phyloP scores from a whole-genome alignment of 2,329 filamentous ascomycete species.

The Aureobasidium sp. region DNA sequence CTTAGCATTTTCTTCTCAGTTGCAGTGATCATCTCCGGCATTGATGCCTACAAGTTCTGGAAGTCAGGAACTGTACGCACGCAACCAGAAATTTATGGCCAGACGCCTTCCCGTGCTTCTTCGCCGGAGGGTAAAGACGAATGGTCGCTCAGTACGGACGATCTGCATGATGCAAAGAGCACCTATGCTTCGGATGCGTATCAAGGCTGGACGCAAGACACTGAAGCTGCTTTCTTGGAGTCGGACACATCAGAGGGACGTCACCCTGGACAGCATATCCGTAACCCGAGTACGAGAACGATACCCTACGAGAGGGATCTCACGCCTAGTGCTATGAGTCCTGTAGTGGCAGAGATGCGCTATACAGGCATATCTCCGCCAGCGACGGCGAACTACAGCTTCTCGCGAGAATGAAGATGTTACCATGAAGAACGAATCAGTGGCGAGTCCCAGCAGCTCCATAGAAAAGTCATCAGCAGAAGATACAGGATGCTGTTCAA shows the following conservation, averaged over 20 bases:
- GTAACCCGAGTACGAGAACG: background rate
- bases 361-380: background rate
- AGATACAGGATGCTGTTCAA: background rate
- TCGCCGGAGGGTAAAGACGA: background rate
- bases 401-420: constrained; percentile 4
- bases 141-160: constrained; percentile 2
- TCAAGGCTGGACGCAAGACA: background rate
- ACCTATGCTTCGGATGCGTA: background rate
- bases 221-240: background rate
- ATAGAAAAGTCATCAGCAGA: background rate
- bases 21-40: background rate
- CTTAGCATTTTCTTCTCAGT: background rate
- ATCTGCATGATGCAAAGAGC: background rate
- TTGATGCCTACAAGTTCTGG: background rate
- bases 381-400: background rate
- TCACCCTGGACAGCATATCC: background rate
- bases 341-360: background rate
- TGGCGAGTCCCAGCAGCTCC: background rate
- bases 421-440: background rate
- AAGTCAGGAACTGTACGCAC: background rate
- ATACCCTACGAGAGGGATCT: background rate
- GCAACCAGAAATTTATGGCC: constrained; percentile 2
- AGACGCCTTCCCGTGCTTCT: background rate
- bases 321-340: constrained; percentile 9
- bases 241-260: constrained; percentile 1